Base-by-base conservation (phyloP, 441 rosid species). In the Heliophila coronopifolia region DNA sequence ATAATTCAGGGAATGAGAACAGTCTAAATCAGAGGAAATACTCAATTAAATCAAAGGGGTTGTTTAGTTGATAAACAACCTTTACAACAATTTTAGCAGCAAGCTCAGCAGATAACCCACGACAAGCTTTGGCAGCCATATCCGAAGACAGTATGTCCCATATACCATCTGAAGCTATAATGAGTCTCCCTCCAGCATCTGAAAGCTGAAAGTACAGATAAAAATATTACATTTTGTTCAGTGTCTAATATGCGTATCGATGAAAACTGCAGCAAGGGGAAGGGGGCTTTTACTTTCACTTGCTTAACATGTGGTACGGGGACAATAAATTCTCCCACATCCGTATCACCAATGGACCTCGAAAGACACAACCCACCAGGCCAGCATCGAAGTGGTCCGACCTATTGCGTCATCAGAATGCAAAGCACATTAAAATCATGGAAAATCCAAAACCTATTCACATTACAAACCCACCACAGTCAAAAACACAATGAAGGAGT, bases 341-440 rank as follows among this genome's bases (percentile, higher is more conserved):
- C 98, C 0, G 91, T 80, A 71, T 91, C 96, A 25, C 98, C 98
- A 54, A 91, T 91, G 36, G 98, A 91, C 71, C 98, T 80, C 0
- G 96, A 91, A 65, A 91, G 96, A 69, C 98, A 91, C 59, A 91
- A 68, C 42, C 98, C 98, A 68, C 98, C 98, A 17, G 98, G 98
- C 98, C 96, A 91, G 67, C 98, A 91, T 33, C 98, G 95, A 19
- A 91, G 82, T 5, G 98, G 98, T 6, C 98, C 98, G 49, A 91
- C 95, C 98, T 91, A 67, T 28, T 15, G 25, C 17, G 1, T 34
- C 41, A 43, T 19, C 51, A 27, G 13, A 34, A 41, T 6, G 27
- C 18, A 30, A 49, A 38, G 4, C 50, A 45, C 12, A 7, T 38
- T 12, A 45, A 49, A 23, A 38, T 26, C 47, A 57, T 13, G 10